phyloP scores from a whole-genome alignment of 139 green algal species.

The Chlorella sp. region DNA sequence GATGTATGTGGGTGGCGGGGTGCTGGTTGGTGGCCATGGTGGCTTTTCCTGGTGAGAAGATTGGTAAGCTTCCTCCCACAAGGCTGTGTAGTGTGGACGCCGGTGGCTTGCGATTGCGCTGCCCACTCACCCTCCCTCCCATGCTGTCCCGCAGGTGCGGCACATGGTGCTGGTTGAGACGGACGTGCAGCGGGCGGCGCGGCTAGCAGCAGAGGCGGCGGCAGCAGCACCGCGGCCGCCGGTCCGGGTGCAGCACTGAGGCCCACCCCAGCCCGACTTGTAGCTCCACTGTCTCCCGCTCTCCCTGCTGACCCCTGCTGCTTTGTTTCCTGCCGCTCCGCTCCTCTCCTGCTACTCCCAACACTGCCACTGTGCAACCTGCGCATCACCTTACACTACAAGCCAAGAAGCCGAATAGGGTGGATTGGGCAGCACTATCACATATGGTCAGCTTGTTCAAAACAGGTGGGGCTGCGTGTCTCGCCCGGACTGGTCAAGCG shows the following conservation, averaged over 20 bases:
- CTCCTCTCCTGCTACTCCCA: neutral
- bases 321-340: neutral
- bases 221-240: constrained; percentile 32
- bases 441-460: too few relatives aligned
- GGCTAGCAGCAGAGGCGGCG: constrained; percentile 42
- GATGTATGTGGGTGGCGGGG: neutral
- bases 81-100: neutral
- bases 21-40: too few relatives aligned
- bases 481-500: too few relatives aligned
- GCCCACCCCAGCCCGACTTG: too few relatives aligned
- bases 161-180: constrained; percentile 61
- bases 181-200: constrained; percentile 31
- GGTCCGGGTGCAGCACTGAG: constrained; percentile 41
- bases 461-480: too few relatives aligned
- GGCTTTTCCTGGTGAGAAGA: neutral
- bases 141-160: constrained; percentile 42
- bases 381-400: too few relatives aligned
- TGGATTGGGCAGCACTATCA: too few relatives aligned
- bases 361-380: too few relatives aligned
- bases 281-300: neutral
- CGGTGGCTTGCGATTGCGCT: neutral
- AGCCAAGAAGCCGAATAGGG: too few relatives aligned
- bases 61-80: neutral
- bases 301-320: neutral
- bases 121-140: neutral